Percentiles rank a stretch among this genome's conserved stretches.
Evolutionary conservation across 192 early-diverging fungal species (phyloP).

Genomic region (Backusella sp.): DNA sequence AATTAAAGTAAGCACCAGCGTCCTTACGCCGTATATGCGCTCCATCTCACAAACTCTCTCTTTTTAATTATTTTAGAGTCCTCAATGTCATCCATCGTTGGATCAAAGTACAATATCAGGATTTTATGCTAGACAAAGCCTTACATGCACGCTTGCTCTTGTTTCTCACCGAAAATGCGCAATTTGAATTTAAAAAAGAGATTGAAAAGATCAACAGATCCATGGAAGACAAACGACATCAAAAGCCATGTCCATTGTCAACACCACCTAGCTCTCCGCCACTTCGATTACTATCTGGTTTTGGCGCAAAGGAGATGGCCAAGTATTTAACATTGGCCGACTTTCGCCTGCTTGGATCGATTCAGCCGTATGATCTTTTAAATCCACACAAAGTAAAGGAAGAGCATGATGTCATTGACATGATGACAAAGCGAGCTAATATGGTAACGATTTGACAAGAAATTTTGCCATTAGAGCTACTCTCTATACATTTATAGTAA

Average conservation of each 20-base stretch:
- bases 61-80: conserved; percentile 38
- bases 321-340: conserved; percentile 44
- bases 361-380: conserved; percentile 30
- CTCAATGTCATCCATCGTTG: conserved; percentile 60
- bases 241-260: not conserved
- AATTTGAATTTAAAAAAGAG: conserved; percentile 46
- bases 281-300: not conserved
- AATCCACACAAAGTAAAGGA: not conserved
- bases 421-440: conserved; percentile 39
- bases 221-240: not conserved
- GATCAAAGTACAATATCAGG: conserved; percentile 60
- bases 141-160: conserved; percentile 41
- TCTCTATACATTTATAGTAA: not conserved
- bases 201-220: not conserved
- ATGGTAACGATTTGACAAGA: conserved; percentile 20
- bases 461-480: not conserved
- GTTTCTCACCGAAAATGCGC: conserved; percentile 45
- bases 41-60: not conserved
- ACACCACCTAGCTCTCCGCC: conserved; percentile 28
- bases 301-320: conserved; percentile 22
- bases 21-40: not conserved
- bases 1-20: not conserved
- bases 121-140: conserved; percentile 50
- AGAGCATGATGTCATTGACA: conserved; percentile 19
- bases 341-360: conserved; percentile 40